Conservation (phyloP, 1,284 basidiomycete genomes). For the Violaceomyces palustris region DNA sequence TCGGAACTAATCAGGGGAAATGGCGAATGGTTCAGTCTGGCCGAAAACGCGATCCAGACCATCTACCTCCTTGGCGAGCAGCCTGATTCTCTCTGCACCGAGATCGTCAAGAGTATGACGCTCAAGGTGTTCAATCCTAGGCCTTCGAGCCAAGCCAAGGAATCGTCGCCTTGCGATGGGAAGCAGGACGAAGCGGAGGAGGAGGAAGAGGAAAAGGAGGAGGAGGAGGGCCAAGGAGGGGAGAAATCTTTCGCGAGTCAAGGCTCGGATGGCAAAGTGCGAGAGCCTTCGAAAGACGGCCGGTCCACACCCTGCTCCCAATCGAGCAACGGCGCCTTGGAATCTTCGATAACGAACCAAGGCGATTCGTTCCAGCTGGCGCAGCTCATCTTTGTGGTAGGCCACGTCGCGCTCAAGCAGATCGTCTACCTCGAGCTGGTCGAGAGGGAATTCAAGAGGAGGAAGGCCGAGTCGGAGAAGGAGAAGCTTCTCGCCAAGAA, state of each 20-base stretch:
- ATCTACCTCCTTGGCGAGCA: conserved; percentile 91
- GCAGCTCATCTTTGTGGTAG: conserved; percentile 87
- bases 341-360: conserved; percentile 4
- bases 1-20: conserved; percentile 17
- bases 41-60: conserved; percentile 94
- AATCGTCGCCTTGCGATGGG: too few relatives aligned
- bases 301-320: too few relatives aligned
- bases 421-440: conserved; percentile 93
- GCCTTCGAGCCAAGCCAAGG: too few relatives aligned
- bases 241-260: too few relatives aligned
- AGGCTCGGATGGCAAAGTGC: too few relatives aligned
- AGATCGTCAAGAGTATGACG: conserved; percentile 76
- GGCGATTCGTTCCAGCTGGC: conserved; percentile 70
- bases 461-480: conserved; percentile 80
- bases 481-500: conserved; percentile 34
- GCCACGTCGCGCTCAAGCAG: conserved; percentile 94
- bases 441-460: conserved; percentile 92
- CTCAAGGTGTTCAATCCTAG: conserved; percentile 65
- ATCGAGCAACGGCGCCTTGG: too few relatives aligned
- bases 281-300: too few relatives aligned
- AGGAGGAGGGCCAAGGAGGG: too few relatives aligned
- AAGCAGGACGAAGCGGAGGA: too few relatives aligned
- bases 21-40: conserved; percentile 69
- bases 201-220: too few relatives aligned
- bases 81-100: conserved; percentile 78